phyloP scores from a whole-genome alignment of 176 grass and related monocot species.

The Zea mays region DNA sequence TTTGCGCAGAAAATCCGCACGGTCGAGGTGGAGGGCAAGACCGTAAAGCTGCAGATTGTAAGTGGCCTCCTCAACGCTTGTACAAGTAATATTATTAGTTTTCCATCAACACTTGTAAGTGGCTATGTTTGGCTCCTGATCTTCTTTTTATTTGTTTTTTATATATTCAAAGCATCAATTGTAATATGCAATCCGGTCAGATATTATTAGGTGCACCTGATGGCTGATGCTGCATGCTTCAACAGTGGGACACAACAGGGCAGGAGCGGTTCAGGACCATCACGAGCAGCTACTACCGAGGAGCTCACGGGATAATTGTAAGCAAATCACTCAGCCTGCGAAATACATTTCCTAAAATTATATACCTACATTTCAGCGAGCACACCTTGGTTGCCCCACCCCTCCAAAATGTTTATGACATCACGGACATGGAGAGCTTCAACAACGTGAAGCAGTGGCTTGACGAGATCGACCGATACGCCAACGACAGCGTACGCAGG shows the following conservation, averaged over 20 bases:
- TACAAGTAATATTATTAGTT: no score
- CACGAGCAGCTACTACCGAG: slow-evolving; percentile 89
- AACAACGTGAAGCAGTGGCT: slow-evolving; percentile 87
- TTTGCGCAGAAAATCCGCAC: slow-evolving; percentile 71
- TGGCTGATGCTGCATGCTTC: slow-evolving; percentile 2
- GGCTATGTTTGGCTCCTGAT: no score
- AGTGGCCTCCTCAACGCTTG: slow-evolving; percentile 27
- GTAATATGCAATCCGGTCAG: neutral
- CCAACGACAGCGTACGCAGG: slow-evolving; percentile 74
- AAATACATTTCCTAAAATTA: neutral
- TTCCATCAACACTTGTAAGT: no score
- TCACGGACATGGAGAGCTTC: slow-evolving; percentile 90
- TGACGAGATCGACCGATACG: slow-evolving; percentile 77
- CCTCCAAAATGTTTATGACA: slow-evolving; percentile 90
- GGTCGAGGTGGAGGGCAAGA: slow-evolving; percentile 65
- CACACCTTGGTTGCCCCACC: neutral
- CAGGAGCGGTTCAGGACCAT: slow-evolving; percentile 98
- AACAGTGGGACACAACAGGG: slow-evolving; percentile 88
- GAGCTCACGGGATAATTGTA: slow-evolving; percentile 88
- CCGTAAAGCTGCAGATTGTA: slow-evolving; percentile 76
- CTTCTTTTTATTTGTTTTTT: neutral
- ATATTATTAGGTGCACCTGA: slow-evolving; percentile 14
- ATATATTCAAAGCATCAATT: neutral
- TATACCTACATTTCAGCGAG: neutral
- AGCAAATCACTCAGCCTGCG: neutral